These are phyloP conservation scores for Hypoxylon sp. DNA, from an alignment of 2,329 filamentous ascomycete species.

Conservation along the genomic window DNA sequence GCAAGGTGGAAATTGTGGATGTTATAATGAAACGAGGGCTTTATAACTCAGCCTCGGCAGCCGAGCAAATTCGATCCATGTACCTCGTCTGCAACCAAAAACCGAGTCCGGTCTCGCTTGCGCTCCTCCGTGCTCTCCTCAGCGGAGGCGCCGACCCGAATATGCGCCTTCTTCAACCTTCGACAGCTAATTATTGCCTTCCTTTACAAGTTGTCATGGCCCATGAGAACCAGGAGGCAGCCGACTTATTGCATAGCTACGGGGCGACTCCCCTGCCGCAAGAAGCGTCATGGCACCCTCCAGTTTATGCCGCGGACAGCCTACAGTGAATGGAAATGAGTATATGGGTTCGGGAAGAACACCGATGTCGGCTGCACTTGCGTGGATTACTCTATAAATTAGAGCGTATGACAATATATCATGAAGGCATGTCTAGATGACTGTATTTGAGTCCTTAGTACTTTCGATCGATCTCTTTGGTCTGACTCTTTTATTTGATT, in stretches of 20 bases:
- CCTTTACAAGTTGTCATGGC: neutral
- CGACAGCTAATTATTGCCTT: neutral
- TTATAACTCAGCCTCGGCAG: neutral
- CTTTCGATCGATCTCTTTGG: neutral
- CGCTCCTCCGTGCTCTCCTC: neutral
- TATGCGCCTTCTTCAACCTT: neutral
- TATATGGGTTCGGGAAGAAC: neutral
- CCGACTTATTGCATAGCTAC: neutral
- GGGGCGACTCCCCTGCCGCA: neutral
- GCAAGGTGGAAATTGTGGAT: neutral
- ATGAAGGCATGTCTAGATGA: neutral
- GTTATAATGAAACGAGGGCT: neutral
- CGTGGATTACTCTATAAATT: neutral
- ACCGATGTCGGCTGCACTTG: neutral
- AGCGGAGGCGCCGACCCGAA: neutral
- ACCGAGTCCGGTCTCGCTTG: neutral
- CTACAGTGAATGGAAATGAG: neutral
- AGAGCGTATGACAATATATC: neutral
- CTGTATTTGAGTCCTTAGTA: neutral
- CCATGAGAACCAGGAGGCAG: neutral
- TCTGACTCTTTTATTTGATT: neutral
- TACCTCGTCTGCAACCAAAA: neutral
- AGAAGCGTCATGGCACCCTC: neutral
- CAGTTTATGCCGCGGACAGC: neutral
- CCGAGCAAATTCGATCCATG: constrained; percentile 1